Evolutionary conservation across 2,329 filamentous ascomycete species (phyloP), one percentile per base, ranked within the genome.

Genomic region (Dichotomopilus funicola): DNA sequence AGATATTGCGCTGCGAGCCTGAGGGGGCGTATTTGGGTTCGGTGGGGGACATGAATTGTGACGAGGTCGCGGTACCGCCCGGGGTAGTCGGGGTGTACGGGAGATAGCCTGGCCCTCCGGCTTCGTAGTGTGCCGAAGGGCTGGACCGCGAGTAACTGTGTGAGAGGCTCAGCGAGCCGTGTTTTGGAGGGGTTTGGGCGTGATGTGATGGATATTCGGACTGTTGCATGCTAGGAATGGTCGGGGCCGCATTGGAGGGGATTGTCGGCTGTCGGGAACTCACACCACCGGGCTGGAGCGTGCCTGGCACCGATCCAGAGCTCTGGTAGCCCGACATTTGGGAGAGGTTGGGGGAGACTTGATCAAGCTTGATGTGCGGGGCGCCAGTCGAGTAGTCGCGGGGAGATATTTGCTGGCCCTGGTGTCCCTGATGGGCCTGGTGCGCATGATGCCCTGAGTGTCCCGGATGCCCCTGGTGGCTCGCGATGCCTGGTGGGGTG

Each of bases 81-180:
- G 87, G 83, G 2, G 88, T 90, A 51, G 84, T 82, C 11, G 81
- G 79, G 42, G 78, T 79, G 65, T 83, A 85, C 49, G 80, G 74
- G 40, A 75, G 70, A 66, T 82, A 83, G 46, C 66, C 63, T 68
- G 75, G 68, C 45, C 75, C 69, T 45, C 72, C 68, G 49, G 71
- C 69, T 59, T 85, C 81, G 68, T 81, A 84, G 57, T 74, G 72
- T 50, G 76, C 76, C 45, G 86, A 83, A 50, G 91, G 90, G 71
- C 90, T 96, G 55, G 90, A 94, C 65, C 89, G 82, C 48, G 91
- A 91, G 72, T 95, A 92, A 67, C 78, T 81, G 69, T 92, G 89
- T 12, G 86, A 79, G 68, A 80, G 70, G 70, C 74, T 82, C 65
- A 88, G 75, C 44, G 79, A 80, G 54, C 84, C 79, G 27, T 86